These are phyloP conservation scores for Arthrobotrys entomopaga DNA, from an alignment of 2,329 filamentous ascomycete genomes.

Conservation along the genomic window DNA sequence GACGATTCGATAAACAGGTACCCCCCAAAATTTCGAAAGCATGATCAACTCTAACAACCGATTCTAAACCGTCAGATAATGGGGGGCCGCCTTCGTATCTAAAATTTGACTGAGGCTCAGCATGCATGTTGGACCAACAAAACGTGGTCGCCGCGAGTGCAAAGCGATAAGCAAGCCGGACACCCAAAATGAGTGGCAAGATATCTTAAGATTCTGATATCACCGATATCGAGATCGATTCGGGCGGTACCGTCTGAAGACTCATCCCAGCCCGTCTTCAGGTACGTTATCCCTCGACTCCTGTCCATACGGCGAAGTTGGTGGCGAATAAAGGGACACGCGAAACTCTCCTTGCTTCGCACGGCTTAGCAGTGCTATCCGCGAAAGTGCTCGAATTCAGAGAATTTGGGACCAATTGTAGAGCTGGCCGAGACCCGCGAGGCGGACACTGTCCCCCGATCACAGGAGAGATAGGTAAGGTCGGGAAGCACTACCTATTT, in stretches of 20 bases:
- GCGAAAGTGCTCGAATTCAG: background rate
- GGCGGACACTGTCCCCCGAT: conserved; percentile 12
- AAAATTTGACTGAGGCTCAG: conserved; percentile 8
- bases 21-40: conserved; percentile 17
- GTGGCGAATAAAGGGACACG: conserved; percentile 20
- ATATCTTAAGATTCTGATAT: background rate
- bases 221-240: conserved; percentile 12
- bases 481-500: conserved; percentile 21
- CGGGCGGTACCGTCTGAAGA: conserved; percentile 28
- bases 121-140: conserved; percentile 7
- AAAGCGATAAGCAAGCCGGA: conserved; percentile 25
- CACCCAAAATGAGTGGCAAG: background rate
- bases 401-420: background rate
- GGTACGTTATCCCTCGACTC: conserved; percentile 12
- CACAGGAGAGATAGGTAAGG: conserved; percentile 10
- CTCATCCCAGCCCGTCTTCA: conserved; percentile 28
- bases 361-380: conserved; percentile 7
- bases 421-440: background rate
- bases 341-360: conserved; percentile 34
- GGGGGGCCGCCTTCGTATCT: too few relatives aligned
- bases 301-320: conserved; percentile 38
- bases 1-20: background rate
- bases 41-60: too few relatives aligned
- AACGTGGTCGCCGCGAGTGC: conserved; percentile 14
- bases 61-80: too few relatives aligned